These are phyloP conservation scores for Eruca vesicaria DNA, from an alignment of 441 rosid species.

Conservation along the genomic window DNA sequence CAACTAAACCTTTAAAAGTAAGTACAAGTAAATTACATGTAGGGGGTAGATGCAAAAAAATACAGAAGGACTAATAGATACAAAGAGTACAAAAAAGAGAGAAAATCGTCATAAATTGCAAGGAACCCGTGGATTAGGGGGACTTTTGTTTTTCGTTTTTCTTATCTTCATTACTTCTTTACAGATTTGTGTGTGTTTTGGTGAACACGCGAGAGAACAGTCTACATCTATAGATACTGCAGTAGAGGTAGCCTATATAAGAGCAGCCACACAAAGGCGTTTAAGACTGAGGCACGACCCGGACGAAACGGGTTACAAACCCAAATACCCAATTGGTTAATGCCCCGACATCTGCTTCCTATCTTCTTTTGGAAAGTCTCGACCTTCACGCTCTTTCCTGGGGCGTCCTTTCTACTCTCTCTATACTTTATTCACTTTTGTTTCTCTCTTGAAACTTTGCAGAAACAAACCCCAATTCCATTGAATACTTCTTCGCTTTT, in stretches of 20 bases:
- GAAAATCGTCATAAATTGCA: conserved; percentile 48
- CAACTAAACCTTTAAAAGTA: conserved; percentile 8
- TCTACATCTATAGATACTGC: conserved; percentile 26
- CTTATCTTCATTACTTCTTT: not conserved
- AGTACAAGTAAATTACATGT: conserved; percentile 17
- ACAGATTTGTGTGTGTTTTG: not conserved
- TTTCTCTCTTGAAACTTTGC: not conserved
- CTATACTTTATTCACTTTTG: too few species aligned
- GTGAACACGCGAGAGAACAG: conserved; percentile 34
- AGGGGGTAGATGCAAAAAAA: not conserved
- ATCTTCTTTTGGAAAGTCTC: conserved; percentile 32
- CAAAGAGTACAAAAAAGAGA: not conserved
- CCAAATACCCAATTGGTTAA: conserved; percentile 42
- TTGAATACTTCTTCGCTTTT: conserved; percentile 24
- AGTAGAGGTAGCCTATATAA: not conserved
- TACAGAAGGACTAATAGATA: conserved; percentile 15
- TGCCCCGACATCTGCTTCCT: conserved; percentile 32
- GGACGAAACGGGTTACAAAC: conserved; percentile 67
- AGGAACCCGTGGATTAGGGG: conserved; percentile 48
- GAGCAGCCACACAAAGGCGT: not conserved
- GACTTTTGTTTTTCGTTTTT: not conserved
- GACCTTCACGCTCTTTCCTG: conserved; percentile 13
- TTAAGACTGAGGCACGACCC: conserved; percentile 40
- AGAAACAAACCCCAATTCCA: conserved; percentile 1
- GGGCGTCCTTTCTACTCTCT: conserved; percentile 16